Evolutionary conservation across 176 grass and related monocot genomes (phyloP), one percentile per base, ranked within the genome.

Genomic region (Ensete ventricosum): DNA sequence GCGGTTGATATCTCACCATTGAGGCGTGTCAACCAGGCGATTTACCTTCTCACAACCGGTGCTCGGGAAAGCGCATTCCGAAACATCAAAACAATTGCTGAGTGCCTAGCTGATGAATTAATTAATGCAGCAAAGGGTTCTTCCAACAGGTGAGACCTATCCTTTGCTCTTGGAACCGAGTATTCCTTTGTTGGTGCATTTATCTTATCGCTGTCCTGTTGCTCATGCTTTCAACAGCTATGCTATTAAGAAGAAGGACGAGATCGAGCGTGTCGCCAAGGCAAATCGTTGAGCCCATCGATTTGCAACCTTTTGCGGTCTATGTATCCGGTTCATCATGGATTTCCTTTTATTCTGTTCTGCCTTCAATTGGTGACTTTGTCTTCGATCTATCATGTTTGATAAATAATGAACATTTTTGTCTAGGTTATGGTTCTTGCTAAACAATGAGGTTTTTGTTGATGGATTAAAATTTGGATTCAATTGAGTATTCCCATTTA

Each of bases 61-160:
- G 71, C 71, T 14, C 71, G 71, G 6, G 71, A 54, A 14, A 73
- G 71, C 24, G 71, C 71, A 16, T 73, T 73, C 52, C 54, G 71
- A 54, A 73, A 73, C 21, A 73, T 73, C 71, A 73, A 73, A 14
- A 73, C 71, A 20, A 73, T 73, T 55, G 71, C 71, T 0, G 71
- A 73, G 16, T 73, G 71, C 71, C 71, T 54, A 26, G 71, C 71
- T 17, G 71, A 73, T 73, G 71, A 73, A 54, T 50, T 73, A 21
- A 73, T 73, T 14, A 73, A 73, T 14, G 51, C 71, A 9, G 71
- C 71, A 13, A 73, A 73, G 71, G 71, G 71, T 55, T 73, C 71
- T 11, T 73, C 71, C 71, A 73, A 73, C 21, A 73, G 71, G 71
- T 73, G 11, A 26, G 22, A 14, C 9, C n/a, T 3, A 14, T 60